Percentiles rank a stretch among this genome's conserved stretches.
These are phyloP conservation scores for Ophiostoma angusticollis DNA, from an alignment of 2,329 filamentous ascomycete species.

Conservation along the genomic window DNA sequence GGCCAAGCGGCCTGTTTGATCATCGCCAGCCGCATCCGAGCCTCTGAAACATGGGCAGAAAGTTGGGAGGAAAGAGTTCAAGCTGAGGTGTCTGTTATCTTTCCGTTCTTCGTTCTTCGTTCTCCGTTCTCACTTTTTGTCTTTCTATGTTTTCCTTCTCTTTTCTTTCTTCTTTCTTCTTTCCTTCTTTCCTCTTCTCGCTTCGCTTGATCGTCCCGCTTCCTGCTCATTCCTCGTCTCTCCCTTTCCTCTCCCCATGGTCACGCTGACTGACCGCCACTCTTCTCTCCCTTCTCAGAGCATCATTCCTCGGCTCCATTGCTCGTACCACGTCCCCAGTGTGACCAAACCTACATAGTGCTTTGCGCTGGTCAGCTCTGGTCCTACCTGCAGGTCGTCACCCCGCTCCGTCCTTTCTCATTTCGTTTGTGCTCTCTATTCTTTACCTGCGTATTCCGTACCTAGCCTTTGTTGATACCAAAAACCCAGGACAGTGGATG, in stretches of 20 bases:
- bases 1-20: slow-evolving; percentile 13
- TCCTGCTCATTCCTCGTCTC: neutral
- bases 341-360: no score
- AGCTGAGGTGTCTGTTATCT: neutral
- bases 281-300: neutral
- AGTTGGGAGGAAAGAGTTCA: neutral
- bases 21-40: slow-evolving; percentile 9
- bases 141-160: neutral
- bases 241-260: neutral
- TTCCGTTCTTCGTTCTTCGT: neutral
- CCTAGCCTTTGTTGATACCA: no score
- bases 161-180: neutral
- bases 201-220: slow-evolving; percentile 6
- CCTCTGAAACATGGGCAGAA: slow-evolving; percentile 11
- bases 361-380: no score
- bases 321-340: no score
- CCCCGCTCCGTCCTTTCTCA: slow-evolving; percentile 7
- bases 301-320: no score
- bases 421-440: slow-evolving; percentile 2
- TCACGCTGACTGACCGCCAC: no score
- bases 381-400: slow-evolving; percentile 1
- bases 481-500: no score
- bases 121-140: neutral
- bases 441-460: neutral
- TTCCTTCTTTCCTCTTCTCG: neutral